These are phyloP conservation scores for Dissophora globulifera DNA, from an alignment of 192 early-diverging fungal genomes.

Conservation along the genomic window DNA sequence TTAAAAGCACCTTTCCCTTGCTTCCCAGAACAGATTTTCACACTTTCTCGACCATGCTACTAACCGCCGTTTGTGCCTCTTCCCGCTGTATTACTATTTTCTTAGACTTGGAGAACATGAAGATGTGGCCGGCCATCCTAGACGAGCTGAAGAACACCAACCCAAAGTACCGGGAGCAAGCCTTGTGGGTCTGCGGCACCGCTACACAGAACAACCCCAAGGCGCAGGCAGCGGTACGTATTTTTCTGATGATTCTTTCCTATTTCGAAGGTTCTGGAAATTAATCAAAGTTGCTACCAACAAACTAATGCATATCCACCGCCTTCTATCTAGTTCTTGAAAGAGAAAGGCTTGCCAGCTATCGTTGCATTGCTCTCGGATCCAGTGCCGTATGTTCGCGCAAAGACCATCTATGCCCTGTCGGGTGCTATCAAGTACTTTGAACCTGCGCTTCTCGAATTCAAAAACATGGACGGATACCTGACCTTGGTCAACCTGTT, in stretches of 20 bases:
- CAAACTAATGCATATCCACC: no score
- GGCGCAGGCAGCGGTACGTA: conserved; percentile 77
- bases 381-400: conserved; percentile 57
- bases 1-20: no score
- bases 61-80: no score
- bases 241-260: no score
- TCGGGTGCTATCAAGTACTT: conserved; percentile 73
- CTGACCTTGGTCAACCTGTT: conserved; percentile 57
- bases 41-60: no score
- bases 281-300: no score
- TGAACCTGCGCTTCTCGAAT: conserved; percentile 63
- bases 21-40: no score
- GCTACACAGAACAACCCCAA: conserved; percentile 93
- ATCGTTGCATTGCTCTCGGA: conserved; percentile 61
- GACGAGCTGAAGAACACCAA: conserved; percentile 61
- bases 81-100: no score
- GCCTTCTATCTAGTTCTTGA: conserved; percentile 53
- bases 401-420: conserved; percentile 79
- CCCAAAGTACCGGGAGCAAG: conserved; percentile 69
- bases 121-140: conserved; percentile 86
- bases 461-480: conserved; percentile 61
- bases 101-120: conserved; percentile 90
- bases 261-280: no score
- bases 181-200: conserved; percentile 93
- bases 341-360: conserved; percentile 57